Conservation (phyloP, 352 stramenopile genomes). For the Globisporangium recalcitrans region DNA sequence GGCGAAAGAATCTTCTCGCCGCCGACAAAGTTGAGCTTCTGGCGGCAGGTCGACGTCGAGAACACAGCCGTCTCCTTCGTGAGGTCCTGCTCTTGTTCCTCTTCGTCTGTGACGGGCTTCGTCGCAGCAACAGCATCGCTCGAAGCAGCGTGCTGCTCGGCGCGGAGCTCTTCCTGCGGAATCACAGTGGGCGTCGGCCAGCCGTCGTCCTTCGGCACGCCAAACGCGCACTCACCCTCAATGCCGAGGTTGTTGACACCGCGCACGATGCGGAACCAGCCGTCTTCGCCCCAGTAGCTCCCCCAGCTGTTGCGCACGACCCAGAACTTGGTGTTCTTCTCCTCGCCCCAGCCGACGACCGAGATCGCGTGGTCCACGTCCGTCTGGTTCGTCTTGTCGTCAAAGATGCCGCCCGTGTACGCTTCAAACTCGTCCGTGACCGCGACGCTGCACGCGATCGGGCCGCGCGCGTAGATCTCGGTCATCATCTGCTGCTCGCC, state of each 20-base stretch:
- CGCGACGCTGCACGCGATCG: constrained; percentile 92
- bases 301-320: constrained; percentile 95
- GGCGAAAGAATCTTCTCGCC: constrained; percentile 69
- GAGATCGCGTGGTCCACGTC: constrained; percentile 90
- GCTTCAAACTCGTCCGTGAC: constrained; percentile 85
- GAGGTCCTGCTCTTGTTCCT: constrained; percentile 14
- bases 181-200: constrained; percentile 45
- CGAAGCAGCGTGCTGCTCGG: constrained; percentile 6
- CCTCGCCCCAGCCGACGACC: constrained; percentile 94
- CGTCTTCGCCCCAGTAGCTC: constrained; percentile 93
- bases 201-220: constrained; percentile 75
- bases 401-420: constrained; percentile 93
- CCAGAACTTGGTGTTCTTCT: constrained; percentile 89
- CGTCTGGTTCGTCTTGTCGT: constrained; percentile 82
- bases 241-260: constrained; percentile 92
- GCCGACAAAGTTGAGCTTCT: constrained; percentile 56
- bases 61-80: constrained; percentile 18
- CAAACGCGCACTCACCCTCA: constrained; percentile 92
- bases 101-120: constrained; percentile 8
- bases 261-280: constrained; percentile 91
- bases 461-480: constrained; percentile 94
- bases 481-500: constrained; percentile 93
- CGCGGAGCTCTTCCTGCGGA: constrained; percentile 11
- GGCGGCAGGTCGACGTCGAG: constrained; percentile 40
- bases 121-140: background rate